Percentiles rank a stretch among this genome's conserved stretches.
phyloP scores from a whole-genome alignment of 768 basidiomycete genomes.

The Neoboletus subvelutipes region DNA sequence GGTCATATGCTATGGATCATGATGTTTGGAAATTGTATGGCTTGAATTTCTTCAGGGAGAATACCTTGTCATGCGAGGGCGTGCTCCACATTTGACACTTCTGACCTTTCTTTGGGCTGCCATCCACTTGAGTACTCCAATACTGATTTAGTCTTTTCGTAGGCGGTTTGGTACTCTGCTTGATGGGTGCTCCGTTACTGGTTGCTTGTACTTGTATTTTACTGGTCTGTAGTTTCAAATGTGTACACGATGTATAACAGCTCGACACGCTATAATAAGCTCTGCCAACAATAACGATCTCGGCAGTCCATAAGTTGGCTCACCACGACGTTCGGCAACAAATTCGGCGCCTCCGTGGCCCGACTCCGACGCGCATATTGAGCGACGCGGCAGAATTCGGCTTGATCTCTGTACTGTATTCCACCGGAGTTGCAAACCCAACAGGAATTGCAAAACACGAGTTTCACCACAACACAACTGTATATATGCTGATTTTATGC shows the following conservation, averaged over 20 bases:
- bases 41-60: constrained; percentile 94
- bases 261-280: background rate
- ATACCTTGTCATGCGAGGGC: constrained; percentile 58
- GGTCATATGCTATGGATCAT: constrained; percentile 34
- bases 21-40: constrained; percentile 51
- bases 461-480: too few relatives aligned
- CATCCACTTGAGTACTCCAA: background rate
- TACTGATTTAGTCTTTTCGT: constrained; percentile 10
- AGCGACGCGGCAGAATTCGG: constrained; percentile 1
- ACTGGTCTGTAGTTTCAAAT: background rate
- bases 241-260: background rate
- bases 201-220: background rate
- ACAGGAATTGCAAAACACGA: too few relatives aligned
- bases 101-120: constrained; percentile 16
- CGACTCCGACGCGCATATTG: background rate
- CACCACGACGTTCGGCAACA: background rate
- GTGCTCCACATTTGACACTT: constrained; percentile 76
- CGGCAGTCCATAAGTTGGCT: background rate
- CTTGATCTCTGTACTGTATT: background rate
- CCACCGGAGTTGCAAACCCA: too few relatives aligned
- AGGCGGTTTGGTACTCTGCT: background rate
- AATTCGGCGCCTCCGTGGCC: background rate
- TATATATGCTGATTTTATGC: too few relatives aligned
- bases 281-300: background rate
- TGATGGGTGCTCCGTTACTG: background rate